Evolutionary conservation across 2,329 filamentous ascomycete species (phyloP).

Genomic region (Colletotrichum siamense): DNA sequence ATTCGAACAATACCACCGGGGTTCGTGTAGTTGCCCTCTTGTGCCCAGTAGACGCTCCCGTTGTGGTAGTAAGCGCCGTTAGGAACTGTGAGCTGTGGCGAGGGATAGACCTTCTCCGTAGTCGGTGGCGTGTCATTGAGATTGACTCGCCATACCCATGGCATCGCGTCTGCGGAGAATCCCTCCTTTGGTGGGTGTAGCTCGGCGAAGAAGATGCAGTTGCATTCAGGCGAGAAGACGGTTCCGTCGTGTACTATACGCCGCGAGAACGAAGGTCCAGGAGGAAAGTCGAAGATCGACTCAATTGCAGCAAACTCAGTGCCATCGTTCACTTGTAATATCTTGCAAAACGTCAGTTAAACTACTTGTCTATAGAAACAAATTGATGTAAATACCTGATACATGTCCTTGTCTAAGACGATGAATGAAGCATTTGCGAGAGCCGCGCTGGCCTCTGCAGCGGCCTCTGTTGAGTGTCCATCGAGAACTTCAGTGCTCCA

Average conservation of each 20-base stretch:
- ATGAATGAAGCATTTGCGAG: background rate
- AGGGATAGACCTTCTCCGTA: slow-evolving; percentile 23
- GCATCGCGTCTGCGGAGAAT: slow-evolving; percentile 17
- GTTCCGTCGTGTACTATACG: slow-evolving; percentile 21
- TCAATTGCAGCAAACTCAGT: background rate
- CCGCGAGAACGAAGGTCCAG: slow-evolving; percentile 7
- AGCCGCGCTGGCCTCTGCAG: background rate
- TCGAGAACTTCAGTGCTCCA: slow-evolving; percentile 16
- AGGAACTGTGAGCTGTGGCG: slow-evolving; percentile 18
- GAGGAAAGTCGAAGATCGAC: background rate
- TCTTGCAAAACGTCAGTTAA: accelerated
- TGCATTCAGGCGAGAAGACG: slow-evolving; percentile 22
- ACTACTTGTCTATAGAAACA: background rate
- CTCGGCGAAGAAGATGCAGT: slow-evolving; percentile 22
- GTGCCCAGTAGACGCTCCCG: slow-evolving; percentile 21
- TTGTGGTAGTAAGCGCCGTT: slow-evolving; percentile 25
- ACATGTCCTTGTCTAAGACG: background rate
- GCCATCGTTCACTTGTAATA: background rate
- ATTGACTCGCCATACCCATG: slow-evolving; percentile 20
- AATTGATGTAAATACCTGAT: background rate
- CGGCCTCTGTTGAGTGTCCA: background rate
- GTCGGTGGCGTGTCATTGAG: slow-evolving; percentile 2
- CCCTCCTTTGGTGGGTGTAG: slow-evolving; percentile 20
- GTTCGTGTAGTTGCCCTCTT: slow-evolving; percentile 21
- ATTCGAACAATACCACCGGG: slow-evolving; percentile 20